These are phyloP conservation scores for Dicorynia guianensis DNA, from an alignment of 306 rosid species.

Conservation along the genomic window DNA sequence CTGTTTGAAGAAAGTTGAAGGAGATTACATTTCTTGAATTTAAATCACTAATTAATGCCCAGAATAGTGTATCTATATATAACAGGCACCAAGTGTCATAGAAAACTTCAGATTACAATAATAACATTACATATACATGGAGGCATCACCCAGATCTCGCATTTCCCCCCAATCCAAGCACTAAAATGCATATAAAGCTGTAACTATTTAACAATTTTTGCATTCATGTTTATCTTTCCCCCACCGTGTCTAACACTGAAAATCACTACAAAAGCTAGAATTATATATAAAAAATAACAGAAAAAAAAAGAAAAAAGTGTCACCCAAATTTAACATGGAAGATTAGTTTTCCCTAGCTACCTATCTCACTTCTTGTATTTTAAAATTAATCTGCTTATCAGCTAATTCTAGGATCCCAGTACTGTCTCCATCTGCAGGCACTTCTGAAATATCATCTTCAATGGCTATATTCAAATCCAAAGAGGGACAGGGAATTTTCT, in stretches of 20 bases:
- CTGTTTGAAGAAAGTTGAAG: too few relatives aligned
- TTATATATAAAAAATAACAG: neutral
- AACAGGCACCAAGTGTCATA: neutral
- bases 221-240: slow-evolving; percentile 32
- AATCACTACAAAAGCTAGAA: slow-evolving; percentile 20
- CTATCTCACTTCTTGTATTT: slow-evolving; percentile 39
- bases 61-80: neutral
- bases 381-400: slow-evolving; percentile 62
- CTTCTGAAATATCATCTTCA: slow-evolving; percentile 43
- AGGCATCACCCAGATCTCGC: slow-evolving; percentile 20
- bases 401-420: slow-evolving; percentile 62
- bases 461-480: slow-evolving; percentile 79
- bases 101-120: slow-evolving; percentile 15
- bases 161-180: slow-evolving; percentile 26
- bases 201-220: slow-evolving; percentile 1
- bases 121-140: slow-evolving; percentile 38
- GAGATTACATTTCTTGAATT: too few relatives aligned
- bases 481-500: slow-evolving; percentile 45
- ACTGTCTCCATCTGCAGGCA: slow-evolving; percentile 18
- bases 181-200: slow-evolving; percentile 29
- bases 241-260: slow-evolving; percentile 20
- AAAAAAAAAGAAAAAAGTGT: slow-evolving; percentile 20
- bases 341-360: neutral
- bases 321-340: slow-evolving; percentile 44
- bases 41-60: neutral